Percentiles rank a stretch among this genome's conserved stretches.
Conservation (phyloP, 2,329 filamentous ascomycete species). For the Beauveria rudraprayagi region DNA sequence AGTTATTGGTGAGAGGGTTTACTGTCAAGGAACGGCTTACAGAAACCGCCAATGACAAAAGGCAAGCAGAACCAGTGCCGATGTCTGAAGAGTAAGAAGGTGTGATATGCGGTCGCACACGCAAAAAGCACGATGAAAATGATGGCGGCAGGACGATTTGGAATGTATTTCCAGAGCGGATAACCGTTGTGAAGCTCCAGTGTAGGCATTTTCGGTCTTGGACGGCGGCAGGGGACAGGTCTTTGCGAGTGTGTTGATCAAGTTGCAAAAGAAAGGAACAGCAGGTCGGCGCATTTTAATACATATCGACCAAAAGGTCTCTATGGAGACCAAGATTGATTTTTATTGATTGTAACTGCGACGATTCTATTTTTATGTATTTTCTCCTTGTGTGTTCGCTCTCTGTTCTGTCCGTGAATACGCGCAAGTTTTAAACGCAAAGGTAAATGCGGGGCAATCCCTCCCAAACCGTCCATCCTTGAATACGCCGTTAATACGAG, state of each 20-base stretch:
- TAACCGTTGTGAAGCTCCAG: constrained; percentile 19
- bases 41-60: constrained; percentile 35
- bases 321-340: too few relatives aligned
- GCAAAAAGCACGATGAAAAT: constrained; percentile 38
- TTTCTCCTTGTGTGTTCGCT: background rate
- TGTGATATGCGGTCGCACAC: constrained; percentile 32
- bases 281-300: too few relatives aligned
- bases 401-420: background rate
- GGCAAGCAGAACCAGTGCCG: constrained; percentile 42
- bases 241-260: too few relatives aligned
- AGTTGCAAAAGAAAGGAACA: too few relatives aligned
- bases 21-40: constrained; percentile 23
- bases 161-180: constrained; percentile 23
- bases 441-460: background rate
- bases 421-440: background rate
- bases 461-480: background rate
- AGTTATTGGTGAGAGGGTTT: background rate
- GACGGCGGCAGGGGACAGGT: background rate
- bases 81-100: constrained; percentile 32
- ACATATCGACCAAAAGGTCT: too few relatives aligned
- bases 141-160: constrained; percentile 36
- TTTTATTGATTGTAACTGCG: background rate
- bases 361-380: background rate
- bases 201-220: constrained; percentile 16
- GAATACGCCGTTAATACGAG: constrained; percentile 3